phyloP scores from a whole-genome alignment of 805 yeast genomes.

The Saturnispora serradocipensis region DNA sequence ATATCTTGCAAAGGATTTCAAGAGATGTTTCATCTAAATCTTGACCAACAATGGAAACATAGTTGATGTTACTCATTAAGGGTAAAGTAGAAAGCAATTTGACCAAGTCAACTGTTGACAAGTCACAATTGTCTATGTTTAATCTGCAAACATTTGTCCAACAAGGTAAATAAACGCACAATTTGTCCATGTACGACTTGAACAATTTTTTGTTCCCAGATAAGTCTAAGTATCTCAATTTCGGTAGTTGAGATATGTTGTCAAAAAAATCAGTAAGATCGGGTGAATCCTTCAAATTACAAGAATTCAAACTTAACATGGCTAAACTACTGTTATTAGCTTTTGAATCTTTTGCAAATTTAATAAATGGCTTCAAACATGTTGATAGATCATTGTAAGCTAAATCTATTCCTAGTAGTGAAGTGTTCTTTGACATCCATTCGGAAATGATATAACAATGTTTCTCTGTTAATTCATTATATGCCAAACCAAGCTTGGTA shows the following conservation, averaged over 20 bases:
- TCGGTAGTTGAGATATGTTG: slow-evolving; percentile 43
- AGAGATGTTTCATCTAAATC: slow-evolving; percentile 49
- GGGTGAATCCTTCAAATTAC: slow-evolving; percentile 45
- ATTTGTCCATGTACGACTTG: slow-evolving; percentile 47
- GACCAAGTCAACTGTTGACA: slow-evolving; percentile 46
- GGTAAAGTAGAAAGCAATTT: slow-evolving; percentile 61
- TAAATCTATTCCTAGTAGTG: slow-evolving; percentile 64
- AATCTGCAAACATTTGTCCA: slow-evolving; percentile 56
- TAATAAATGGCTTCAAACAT: slow-evolving; percentile 31
- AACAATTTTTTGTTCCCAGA: slow-evolving; percentile 62
- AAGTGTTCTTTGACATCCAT: slow-evolving; percentile 44
- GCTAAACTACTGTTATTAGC: slow-evolving; percentile 23
- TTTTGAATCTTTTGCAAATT: slow-evolving; percentile 18
- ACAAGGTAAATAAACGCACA: slow-evolving; percentile 58
- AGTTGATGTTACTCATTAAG: slow-evolving; percentile 54
- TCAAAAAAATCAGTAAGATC: slow-evolving; percentile 42
- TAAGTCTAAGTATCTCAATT: slow-evolving; percentile 64
- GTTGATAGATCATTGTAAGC: slow-evolving; percentile 67
- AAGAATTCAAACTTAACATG: slow-evolving; percentile 56
- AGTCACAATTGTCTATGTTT: slow-evolving; percentile 61
- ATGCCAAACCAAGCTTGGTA: slow-evolving; percentile 65
- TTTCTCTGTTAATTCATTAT: slow-evolving; percentile 51
- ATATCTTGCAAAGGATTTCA: slow-evolving; percentile 59
- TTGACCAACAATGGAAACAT: slow-evolving; percentile 62
- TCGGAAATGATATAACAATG: slow-evolving; percentile 48